Conservation (phyloP, 2,329 filamentous ascomycete genomes). For the Fusarium beomiforme region DNA sequence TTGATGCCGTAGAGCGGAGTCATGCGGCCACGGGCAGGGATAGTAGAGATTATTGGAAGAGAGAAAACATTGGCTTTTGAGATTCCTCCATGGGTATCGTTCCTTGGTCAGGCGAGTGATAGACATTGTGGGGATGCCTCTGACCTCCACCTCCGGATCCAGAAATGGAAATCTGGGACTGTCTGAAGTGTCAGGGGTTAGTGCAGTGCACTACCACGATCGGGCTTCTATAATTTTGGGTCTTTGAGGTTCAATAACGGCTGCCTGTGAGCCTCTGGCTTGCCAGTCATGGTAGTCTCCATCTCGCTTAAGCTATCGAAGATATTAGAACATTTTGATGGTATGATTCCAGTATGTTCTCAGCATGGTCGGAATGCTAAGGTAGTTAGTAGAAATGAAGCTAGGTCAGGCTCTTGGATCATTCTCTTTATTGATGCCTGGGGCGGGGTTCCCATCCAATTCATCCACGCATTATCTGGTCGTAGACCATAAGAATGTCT, state of each 20-base stretch:
- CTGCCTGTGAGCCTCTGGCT: slow-evolving; percentile 12
- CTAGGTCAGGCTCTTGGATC: background rate
- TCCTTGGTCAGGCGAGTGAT: slow-evolving; percentile 5
- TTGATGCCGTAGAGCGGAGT: slow-evolving; percentile 16
- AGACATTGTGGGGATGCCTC: slow-evolving; percentile 25
- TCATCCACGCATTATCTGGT: background rate
- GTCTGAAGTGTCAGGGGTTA: slow-evolving; percentile 7
- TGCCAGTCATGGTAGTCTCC: background rate
- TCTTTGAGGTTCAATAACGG: slow-evolving; percentile 1
- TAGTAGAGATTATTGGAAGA: slow-evolving; percentile 20
- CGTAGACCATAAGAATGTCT: background rate
- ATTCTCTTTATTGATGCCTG: slow-evolving; percentile 25
- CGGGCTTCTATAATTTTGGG: slow-evolving; percentile 1
- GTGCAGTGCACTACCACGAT: slow-evolving; percentile 3
- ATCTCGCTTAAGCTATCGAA: background rate
- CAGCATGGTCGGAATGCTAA: background rate
- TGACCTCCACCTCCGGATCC: slow-evolving; percentile 15
- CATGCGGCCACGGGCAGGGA: slow-evolving; percentile 8
- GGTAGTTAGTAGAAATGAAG: background rate
- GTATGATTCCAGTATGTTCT: background rate
- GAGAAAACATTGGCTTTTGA: background rate
- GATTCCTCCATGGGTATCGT: background rate
- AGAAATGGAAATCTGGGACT: slow-evolving; percentile 30
- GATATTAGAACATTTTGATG: background rate
- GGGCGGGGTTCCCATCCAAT: slow-evolving; percentile 19